These are phyloP conservation scores for Bothriochloa decipiens DNA, from an alignment of 176 grass and related monocot genomes.

Conservation along the genomic window DNA sequence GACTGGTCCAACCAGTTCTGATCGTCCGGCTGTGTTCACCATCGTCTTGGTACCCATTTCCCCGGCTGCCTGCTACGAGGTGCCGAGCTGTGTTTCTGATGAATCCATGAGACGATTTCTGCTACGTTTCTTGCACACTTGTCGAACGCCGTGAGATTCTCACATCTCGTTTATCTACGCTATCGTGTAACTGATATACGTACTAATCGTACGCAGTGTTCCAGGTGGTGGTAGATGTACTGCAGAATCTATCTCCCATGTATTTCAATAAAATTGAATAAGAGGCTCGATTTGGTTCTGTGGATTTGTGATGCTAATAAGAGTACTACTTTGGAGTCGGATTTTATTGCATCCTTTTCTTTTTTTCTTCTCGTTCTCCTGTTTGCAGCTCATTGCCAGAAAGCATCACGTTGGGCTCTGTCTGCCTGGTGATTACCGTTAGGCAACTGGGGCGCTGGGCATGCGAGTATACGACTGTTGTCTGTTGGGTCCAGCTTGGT, in stretches of 20 bases:
- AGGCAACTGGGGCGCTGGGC: not conserved
- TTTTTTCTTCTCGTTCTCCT: not conserved
- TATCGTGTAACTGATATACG: slow-evolving; percentile 5
- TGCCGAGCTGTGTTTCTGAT: slow-evolving; percentile 4
- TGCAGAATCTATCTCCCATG: not conserved
- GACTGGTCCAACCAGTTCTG: slow-evolving; percentile 82
- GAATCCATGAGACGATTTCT: slow-evolving; percentile 22
- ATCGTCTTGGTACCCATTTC: not conserved
- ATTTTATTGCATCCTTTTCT: not conserved
- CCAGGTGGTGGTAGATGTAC: slow-evolving; percentile 19
- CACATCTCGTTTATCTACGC: not conserved
- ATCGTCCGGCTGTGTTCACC: slow-evolving; percentile 10
- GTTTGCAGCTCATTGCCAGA: not conserved
- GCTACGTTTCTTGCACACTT: slow-evolving; percentile 18
- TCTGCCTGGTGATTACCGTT: slow-evolving; percentile 34
- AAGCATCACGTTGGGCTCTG: not conserved
- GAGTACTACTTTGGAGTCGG: not conserved
- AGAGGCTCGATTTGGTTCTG: slow-evolving; percentile 2
- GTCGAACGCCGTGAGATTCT: slow-evolving; percentile 6
- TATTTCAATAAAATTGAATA: slow-evolving; percentile 26
- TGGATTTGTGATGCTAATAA: not conserved
- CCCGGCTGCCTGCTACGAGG: not conserved
- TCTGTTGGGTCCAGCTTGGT: too few relatives aligned
- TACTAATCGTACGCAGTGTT: slow-evolving; percentile 23
- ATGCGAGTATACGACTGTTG: too few relatives aligned